These are phyloP conservation scores for Cucumis hystrix DNA, from an alignment of 306 rosid species.

Conservation along the genomic window DNA sequence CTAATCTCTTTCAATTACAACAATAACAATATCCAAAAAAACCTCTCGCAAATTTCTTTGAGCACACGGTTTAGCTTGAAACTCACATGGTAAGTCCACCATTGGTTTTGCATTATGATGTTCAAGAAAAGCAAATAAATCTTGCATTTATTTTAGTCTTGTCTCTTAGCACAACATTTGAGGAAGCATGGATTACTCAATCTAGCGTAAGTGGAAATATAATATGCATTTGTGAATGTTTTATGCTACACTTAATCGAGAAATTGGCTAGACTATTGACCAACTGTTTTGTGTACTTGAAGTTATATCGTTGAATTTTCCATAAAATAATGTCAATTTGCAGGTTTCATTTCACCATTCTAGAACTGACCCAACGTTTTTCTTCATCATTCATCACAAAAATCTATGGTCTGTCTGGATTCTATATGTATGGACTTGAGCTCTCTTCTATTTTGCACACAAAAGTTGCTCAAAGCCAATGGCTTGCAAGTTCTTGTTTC, in stretches of 20 bases:
- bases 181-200: slow-evolving; percentile 4
- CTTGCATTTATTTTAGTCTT: background rate
- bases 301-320: background rate
- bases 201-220: background rate
- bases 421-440: background rate
- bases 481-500: slow-evolving; percentile 15
- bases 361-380: background rate
- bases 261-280: background rate
- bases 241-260: background rate
- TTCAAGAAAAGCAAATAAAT: background rate
- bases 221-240: background rate
- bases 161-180: slow-evolving; percentile 2
- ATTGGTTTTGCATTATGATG: background rate
- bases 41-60: too few species aligned
- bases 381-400: background rate
- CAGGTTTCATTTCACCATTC: background rate
- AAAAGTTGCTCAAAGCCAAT: background rate
- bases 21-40: too few species aligned
- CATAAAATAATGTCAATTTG: background rate
- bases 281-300: background rate
- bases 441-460: background rate
- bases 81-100: slow-evolving; percentile 1
- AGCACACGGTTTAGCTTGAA: background rate
- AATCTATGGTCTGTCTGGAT: background rate
- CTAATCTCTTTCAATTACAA: too few species aligned